These are phyloP conservation scores for Auxenochlorella pyrenoidosa DNA, from an alignment of 139 green algal genomes.

Conservation along the genomic window DNA sequence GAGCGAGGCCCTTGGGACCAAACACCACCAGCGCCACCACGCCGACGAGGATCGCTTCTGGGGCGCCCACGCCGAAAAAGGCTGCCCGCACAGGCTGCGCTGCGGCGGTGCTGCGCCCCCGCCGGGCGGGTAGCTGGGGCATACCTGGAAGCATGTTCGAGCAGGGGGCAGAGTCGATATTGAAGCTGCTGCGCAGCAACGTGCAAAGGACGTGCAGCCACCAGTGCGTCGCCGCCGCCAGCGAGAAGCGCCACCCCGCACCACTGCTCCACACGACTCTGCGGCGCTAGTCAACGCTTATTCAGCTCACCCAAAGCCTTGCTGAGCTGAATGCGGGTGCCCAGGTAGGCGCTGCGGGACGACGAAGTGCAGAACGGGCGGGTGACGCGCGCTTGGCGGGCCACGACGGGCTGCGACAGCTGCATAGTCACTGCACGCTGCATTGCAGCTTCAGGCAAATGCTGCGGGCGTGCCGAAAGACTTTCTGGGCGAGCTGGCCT, in stretches of 20 bases:
- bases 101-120: not conserved
- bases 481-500: not conserved
- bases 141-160: not conserved
- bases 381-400: not conserved
- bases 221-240: not conserved
- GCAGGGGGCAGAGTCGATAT: not conserved
- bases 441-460: not conserved
- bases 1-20: slow-evolving; percentile 96
- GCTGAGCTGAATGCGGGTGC: not conserved
- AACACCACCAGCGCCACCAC: slow-evolving; percentile 99
- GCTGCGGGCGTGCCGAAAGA: not conserved
- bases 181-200: no score
- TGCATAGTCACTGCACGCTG: slow-evolving; percentile 4
- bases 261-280: not conserved
- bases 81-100: slow-evolving; percentile 49
- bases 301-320: not conserved
- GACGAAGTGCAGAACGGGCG: not conserved
- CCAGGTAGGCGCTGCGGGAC: slow-evolving; percentile 11
- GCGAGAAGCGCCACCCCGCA: no score
- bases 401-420: not conserved
- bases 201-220: not conserved
- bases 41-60: slow-evolving; percentile 95
- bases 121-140: not conserved
- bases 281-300: not conserved
- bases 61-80: slow-evolving; percentile 95